Conservation (phyloP, 2,329 filamentous ascomycete genomes). For the Dothideomycetes sp. region DNA sequence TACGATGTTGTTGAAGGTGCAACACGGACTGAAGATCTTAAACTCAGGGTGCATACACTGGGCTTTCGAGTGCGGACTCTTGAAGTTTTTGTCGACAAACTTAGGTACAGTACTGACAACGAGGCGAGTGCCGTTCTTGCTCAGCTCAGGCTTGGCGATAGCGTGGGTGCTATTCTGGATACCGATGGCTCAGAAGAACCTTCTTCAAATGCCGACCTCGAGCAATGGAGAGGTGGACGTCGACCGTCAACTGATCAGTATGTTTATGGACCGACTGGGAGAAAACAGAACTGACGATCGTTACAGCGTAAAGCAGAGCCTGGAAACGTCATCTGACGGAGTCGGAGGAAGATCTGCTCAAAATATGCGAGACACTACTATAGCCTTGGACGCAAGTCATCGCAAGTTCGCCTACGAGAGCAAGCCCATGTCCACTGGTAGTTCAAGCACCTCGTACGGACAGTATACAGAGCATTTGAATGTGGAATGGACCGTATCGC, state of each 20-base stretch:
- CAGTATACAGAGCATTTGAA: too few relatives aligned
- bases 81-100: constrained; percentile 7
- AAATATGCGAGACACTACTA: too few relatives aligned
- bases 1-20: constrained; percentile 12
- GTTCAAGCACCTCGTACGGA: too few relatives aligned
- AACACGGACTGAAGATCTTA: constrained; percentile 8
- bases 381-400: too few relatives aligned
- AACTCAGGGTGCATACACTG: constrained; percentile 2
- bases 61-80: constrained; percentile 1
- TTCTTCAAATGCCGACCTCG: background rate
- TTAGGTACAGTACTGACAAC: constrained; percentile 9
- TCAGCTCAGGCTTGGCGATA: constrained; percentile 11
- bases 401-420: too few relatives aligned
- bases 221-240: background rate
- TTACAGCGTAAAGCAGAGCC: too few relatives aligned
- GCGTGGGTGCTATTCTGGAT: constrained; percentile 1
- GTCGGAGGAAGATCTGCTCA: too few relatives aligned
- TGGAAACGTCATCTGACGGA: too few relatives aligned
- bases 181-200: background rate
- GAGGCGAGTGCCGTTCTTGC: constrained; percentile 8
- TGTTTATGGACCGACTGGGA: too few relatives aligned
- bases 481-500: too few relatives aligned
- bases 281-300: too few relatives aligned
- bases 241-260: background rate
- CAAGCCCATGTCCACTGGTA: too few relatives aligned